A percentile compares a stretch with the other conserved stretches of the same genome.
Conservation (phyloP, 1,139 yeast genomes). For the Lizanozyma gosingica region DNA sequence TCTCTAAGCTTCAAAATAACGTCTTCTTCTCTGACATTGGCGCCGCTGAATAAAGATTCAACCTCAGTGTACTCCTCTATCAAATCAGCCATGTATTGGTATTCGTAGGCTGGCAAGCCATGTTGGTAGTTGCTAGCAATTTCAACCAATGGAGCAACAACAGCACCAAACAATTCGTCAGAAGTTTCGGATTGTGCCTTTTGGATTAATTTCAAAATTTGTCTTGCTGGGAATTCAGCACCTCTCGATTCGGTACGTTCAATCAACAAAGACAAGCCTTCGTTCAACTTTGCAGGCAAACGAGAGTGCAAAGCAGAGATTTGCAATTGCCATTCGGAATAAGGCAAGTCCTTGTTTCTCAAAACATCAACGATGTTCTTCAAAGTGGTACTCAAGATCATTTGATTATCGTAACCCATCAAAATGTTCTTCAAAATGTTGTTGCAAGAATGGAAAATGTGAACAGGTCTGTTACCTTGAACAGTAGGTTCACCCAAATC, state of each 20-base stretch:
- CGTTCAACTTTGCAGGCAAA: conserved; percentile 70
- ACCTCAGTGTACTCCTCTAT: conserved; percentile 66
- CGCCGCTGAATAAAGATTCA: conserved; percentile 71
- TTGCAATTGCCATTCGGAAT: conserved; percentile 81
- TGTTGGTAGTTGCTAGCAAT: conserved; percentile 63
- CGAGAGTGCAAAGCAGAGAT: conserved; percentile 90
- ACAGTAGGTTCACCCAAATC: conserved; percentile 76
- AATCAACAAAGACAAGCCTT: conserved; percentile 52
- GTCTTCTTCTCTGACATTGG: conserved; percentile 73
- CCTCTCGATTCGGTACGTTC: conserved; percentile 60
- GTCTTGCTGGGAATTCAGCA: conserved; percentile 92
- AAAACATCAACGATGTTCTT: conserved; percentile 63
- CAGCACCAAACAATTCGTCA: conserved; percentile 38
- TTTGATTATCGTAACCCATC: conserved; percentile 91
- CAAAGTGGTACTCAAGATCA: conserved; percentile 77
- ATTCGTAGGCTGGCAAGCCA: conserved; percentile 83
- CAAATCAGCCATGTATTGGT: conserved; percentile 58
- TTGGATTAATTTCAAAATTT: conserved; percentile 51
- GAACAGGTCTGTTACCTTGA: conserved; percentile 77
- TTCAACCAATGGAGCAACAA: conserved; percentile 63
- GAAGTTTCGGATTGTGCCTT: conserved; percentile 43
- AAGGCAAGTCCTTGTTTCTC: conserved; percentile 77
- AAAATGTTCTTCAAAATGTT: conserved; percentile 67
- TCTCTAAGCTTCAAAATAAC: conserved; percentile 82
- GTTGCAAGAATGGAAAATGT: conserved; percentile 54